Evolutionary conservation across 2,329 filamentous ascomycete species (phyloP).

Genomic region (Podosphaera aphanis): DNA sequence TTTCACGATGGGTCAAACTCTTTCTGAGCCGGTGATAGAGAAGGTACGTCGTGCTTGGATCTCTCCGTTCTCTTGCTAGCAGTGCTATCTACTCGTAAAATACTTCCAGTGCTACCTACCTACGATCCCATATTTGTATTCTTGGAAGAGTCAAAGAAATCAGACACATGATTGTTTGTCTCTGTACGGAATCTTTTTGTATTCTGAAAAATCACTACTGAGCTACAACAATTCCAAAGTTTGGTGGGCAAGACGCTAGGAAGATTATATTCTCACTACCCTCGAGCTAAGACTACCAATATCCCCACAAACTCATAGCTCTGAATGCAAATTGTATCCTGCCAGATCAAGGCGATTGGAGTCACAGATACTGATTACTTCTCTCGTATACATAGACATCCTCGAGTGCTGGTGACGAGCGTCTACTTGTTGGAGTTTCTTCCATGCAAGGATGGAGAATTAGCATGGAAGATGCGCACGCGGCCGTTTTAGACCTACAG

Average conservation of each 20-base stretch:
- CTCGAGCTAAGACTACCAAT: neutral
- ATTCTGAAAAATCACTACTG: neutral
- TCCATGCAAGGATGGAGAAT: constrained; percentile 99
- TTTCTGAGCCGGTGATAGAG: constrained; percentile 95
- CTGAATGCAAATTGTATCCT: neutral
- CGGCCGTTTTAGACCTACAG: constrained; percentile 68
- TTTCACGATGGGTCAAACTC: constrained; percentile 74
- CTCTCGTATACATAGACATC: constrained; percentile 38
- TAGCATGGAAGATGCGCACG: constrained; percentile 97
- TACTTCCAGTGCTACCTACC: neutral
- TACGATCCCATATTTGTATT: neutral
- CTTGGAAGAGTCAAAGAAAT: neutral
- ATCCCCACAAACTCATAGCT: neutral
- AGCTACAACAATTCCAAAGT: neutral
- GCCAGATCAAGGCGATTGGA: neutral
- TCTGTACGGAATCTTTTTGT: neutral
- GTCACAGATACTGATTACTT: constrained; percentile 4
- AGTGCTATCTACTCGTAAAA: neutral
- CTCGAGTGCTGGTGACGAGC: constrained; percentile 74
- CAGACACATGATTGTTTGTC: neutral
- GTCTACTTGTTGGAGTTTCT: constrained; percentile 78
- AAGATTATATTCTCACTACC: neutral
- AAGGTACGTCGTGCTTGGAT: constrained; percentile 44
- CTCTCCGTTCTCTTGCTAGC: constrained; percentile 2
- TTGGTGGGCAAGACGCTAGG: neutral